These are phyloP conservation scores for Rhinocladiella similis DNA, from an alignment of 2,329 filamentous ascomycete species.

Conservation along the genomic window DNA sequence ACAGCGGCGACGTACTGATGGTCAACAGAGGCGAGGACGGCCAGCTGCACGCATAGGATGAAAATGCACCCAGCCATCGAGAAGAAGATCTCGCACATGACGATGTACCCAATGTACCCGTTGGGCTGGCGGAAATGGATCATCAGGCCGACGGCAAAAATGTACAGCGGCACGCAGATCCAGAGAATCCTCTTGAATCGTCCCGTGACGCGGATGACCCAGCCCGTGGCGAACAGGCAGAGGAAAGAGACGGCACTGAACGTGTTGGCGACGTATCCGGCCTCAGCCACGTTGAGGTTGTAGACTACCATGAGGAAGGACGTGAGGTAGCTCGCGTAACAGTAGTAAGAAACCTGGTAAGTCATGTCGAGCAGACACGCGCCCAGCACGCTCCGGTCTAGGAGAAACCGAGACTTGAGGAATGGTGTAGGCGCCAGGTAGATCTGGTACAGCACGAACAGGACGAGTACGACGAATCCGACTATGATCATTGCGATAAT, in stretches of 20 bases:
- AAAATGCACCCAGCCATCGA: slow-evolving; percentile 59
- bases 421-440: slow-evolving; percentile 59
- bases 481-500: slow-evolving; percentile 59
- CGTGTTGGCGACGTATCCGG: slow-evolving; percentile 48
- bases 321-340: slow-evolving; percentile 36
- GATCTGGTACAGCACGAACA: slow-evolving; percentile 59
- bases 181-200: slow-evolving; percentile 56
- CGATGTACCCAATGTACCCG: slow-evolving; percentile 52
- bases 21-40: slow-evolving; percentile 58
- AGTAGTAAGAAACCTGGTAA: slow-evolving; percentile 36
- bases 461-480: slow-evolving; percentile 57
- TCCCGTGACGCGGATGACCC: slow-evolving; percentile 50
- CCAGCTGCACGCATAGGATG: slow-evolving; percentile 61
- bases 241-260: slow-evolving; percentile 57
- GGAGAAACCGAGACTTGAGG: slow-evolving; percentile 52
- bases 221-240: slow-evolving; percentile 55
- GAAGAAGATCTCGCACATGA: slow-evolving; percentile 60
- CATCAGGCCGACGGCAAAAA: slow-evolving; percentile 58
- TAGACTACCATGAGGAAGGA: slow-evolving; percentile 42
- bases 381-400: slow-evolving; percentile 33
- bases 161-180: slow-evolving; percentile 57
- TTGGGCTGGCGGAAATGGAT: slow-evolving; percentile 57
- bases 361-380: slow-evolving; percentile 34
- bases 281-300: slow-evolving; percentile 33
- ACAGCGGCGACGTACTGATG: slow-evolving; percentile 64